A percentile compares a stretch with the other conserved stretches of the same genome.
These are phyloP conservation scores for Mariannaea sp. DNA, from an alignment of 2,329 filamentous ascomycete species.

Conservation along the genomic window DNA sequence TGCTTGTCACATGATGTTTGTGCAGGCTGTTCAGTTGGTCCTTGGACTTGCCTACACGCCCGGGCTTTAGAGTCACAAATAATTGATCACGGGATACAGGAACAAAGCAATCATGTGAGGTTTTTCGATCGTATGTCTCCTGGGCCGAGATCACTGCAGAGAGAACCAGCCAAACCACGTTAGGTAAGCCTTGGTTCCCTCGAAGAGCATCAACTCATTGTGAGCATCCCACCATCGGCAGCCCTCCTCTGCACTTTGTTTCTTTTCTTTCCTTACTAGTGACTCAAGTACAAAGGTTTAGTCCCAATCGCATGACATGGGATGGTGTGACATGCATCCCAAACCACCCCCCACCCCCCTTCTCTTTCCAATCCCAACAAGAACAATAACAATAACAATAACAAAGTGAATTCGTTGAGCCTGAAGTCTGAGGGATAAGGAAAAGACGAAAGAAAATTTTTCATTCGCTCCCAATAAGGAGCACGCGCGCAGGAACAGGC, in stretches of 20 bases:
- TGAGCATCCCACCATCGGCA: neutral
- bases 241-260: neutral
- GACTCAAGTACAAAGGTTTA: constrained; percentile 5
- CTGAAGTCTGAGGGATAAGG: constrained; percentile 13
- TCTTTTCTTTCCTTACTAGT: constrained; percentile 5
- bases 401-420: constrained; percentile 15
- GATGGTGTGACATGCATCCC: constrained; percentile 29
- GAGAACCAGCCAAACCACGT: constrained; percentile 14
- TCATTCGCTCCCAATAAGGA: constrained; percentile 12
- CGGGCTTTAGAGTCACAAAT: constrained; percentile 3
- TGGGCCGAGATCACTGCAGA: constrained; percentile 8
- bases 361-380: constrained; percentile 2
- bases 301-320: constrained; percentile 29
- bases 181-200: constrained; percentile 11
- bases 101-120: constrained; percentile 12
- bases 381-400: constrained; percentile 6
- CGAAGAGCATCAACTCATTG: constrained; percentile 2
- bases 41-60: neutral
- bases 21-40: neutral
- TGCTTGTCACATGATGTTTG: constrained; percentile 34
- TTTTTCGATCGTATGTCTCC: constrained; percentile 10
- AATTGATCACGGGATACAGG: constrained; percentile 9
- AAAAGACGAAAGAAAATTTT: constrained; percentile 15
- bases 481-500: constrained; percentile 24
- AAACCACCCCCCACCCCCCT: neutral